phyloP scores from a whole-genome alignment of 257 asterid genomes.

The Jacaranda copaia region DNA sequence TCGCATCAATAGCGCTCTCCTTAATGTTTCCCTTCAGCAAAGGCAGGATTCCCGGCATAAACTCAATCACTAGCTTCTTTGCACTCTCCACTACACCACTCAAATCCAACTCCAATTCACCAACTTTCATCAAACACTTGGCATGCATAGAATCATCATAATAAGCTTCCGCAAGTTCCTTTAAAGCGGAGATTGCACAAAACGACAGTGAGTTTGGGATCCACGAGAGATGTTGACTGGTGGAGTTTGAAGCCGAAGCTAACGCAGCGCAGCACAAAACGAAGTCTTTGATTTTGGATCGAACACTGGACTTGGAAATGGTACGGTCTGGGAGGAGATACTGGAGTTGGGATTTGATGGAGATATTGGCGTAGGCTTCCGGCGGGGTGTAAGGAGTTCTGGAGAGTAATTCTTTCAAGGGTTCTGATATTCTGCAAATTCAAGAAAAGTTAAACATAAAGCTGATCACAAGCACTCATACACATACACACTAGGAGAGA shows the following conservation, averaged over 20 bases:
- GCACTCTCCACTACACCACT: conserved; percentile 51
- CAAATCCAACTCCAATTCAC: conserved; percentile 63
- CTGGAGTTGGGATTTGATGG: conserved; percentile 68
- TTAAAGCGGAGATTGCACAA: conserved; percentile 58
- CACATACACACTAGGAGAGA: neutral
- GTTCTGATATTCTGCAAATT: conserved; percentile 60
- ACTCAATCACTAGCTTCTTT: conserved; percentile 66
- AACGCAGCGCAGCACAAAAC: conserved; percentile 76
- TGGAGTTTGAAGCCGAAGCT: conserved; percentile 65
- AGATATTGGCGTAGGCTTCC: conserved; percentile 53
- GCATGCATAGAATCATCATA: conserved; percentile 36
- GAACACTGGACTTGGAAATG: conserved; percentile 37
- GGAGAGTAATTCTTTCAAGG: conserved; percentile 51
- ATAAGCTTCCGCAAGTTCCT: conserved; percentile 52
- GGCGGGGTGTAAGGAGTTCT: conserved; percentile 68
- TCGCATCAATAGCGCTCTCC: conserved; percentile 77
- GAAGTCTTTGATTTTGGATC: conserved; percentile 54
- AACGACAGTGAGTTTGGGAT: conserved; percentile 59
- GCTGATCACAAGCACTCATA: neutral
- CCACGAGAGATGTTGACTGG: conserved; percentile 74
- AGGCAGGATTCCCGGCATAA: conserved; percentile 69
- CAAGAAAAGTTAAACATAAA: neutral
- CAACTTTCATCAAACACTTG: conserved; percentile 53
- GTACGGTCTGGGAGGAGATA: conserved; percentile 56
- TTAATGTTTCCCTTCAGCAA: conserved; percentile 65